Evolutionary conservation across 106 monocot genomes (phyloP), one percentile per base, ranked within the genome.

Genomic region (Acanthochlamys bracteata): DNA sequence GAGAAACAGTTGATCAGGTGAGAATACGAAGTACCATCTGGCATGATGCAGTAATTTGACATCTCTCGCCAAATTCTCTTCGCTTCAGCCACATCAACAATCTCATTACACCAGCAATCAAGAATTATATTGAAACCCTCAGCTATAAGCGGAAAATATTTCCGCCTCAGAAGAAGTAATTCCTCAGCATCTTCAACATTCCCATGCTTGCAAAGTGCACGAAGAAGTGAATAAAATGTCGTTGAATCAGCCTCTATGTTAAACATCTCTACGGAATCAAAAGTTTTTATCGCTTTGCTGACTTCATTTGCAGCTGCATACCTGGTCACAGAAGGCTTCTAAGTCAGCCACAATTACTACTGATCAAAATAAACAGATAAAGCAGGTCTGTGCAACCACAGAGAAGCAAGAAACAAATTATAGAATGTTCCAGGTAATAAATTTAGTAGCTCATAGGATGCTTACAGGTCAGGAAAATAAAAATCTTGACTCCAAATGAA

Each of bases 1-100:
- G 96, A 64, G 66, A 82, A 85, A 73, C 84, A 90, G 64, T 57
- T 42, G 17, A 90, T 81, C 80, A 96, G 78, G 65, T 79, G 75
- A 7, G 85, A 60, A 66, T 96, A 96, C 43, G 90, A 88, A 75
- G 69, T 78, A 15, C 22, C 71, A 68, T 96, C 78, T 43, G 96
- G 96, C 59, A 49, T 65, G 19, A 96, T 80, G 72, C 91, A 96
- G 71, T 64, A 78, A 60, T 63, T 81, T 59, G 91, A 75, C 90
- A 91, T 96, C 68, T 91, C 88, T 76, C 85, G 84, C 96, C 96
- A 96, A 1, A 83, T 39, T 76, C 96, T 79, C 55, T 88, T 96
- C 55, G 96, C 87, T 81, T 90, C 87, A 23, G 56, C 64, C 54
- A 91, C 25, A 73, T 91, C 91, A 57, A 73, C 58, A 33, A 84